Evolutionary conservation across 2,329 filamentous ascomycete species (phyloP).

Genomic region (Phaeosphaeria sp.): DNA sequence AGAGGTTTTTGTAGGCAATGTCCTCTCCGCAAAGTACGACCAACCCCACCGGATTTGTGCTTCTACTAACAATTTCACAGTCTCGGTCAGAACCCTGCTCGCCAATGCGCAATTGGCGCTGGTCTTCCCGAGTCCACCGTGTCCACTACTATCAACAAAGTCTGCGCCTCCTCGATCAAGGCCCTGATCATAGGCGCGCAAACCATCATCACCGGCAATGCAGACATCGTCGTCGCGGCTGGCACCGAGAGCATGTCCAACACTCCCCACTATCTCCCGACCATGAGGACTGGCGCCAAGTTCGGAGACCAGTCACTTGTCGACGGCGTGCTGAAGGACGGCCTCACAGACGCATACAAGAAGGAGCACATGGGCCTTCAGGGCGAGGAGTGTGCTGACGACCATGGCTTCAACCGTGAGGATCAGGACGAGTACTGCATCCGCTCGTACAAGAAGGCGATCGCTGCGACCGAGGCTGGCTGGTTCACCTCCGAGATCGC

Average conservation of each 20-base stretch:
- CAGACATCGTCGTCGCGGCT: conserved; percentile 89
- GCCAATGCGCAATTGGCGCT: conserved; percentile 89
- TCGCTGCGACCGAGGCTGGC: conserved; percentile 81
- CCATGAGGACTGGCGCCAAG: conserved; percentile 84
- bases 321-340: conserved; percentile 93
- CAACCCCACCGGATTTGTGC: not conserved
- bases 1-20: conserved; percentile 98
- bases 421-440: conserved; percentile 97
- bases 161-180: conserved; percentile 95
- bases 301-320: conserved; percentile 90
- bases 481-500: conserved; percentile 86
- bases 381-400: conserved; percentile 87
- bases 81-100: conserved; percentile 93
- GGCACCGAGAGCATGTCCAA: conserved; percentile 99
- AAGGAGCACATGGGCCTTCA: conserved; percentile 96
- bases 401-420: conserved; percentile 81
- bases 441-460: conserved; percentile 90
- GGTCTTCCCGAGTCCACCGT: conserved; percentile 81
- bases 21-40: conserved; percentile 88
- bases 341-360: conserved; percentile 92
- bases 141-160: conserved; percentile 97
- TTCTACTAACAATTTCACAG: conserved; percentile 55
- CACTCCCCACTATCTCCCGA: conserved; percentile 91
- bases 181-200: conserved; percentile 93
- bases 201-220: conserved; percentile 96